Evolutionary conservation across 306 rosid species (phyloP), one percentile per base, ranked within the genome.

Genomic region (Lagenaria siceraria): DNA sequence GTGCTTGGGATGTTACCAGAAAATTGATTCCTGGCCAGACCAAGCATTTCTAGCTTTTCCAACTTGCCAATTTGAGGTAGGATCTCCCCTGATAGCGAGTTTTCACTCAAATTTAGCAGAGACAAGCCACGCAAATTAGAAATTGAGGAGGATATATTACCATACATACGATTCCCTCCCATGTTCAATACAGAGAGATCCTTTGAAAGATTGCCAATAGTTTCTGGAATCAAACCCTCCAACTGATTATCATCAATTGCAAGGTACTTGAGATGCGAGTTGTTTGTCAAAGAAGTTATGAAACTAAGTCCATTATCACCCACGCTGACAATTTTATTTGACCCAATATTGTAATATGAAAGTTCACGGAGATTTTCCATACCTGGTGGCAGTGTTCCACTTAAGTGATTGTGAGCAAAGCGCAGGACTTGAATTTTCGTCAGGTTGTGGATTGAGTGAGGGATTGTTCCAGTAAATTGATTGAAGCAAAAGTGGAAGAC

Each of bases 301-400:
- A 90, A 92, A 25, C 81, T 81, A 49, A 90, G 72, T 35, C 72
- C 91, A 61, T 71, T 54, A 0, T 49, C 83, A 42, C 83, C 87
- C 1, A 81, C 38, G 71, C 86, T 87, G 2, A 82, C 85, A 8
- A 92, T 85, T 81, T 48, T 69, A 38, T 90, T 92, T 48, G 55
- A 83, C 6, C 91, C 87, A 27, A 92, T 89, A 77, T 86, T 87
- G 61, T 88, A 92, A 87, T 80, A 82, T 33, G 46, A 55, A 79
- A 91, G 89, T 51, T 48, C 78, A 17, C 83, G 93, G 14, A 91
- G 81, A 68, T 87, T 92, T 79, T 89, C 93, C 15, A 92, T 78
- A 55, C 94, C 96, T 18, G 92, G 91, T 73, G 96, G 92, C 64
- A 90, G 85, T 6, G 86, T 79, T 48, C 96, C 96, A 76, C 86